Base-by-base conservation (phyloP, 176 grass and related monocot genomes). In the Dendrocalamus sinicus region DNA sequence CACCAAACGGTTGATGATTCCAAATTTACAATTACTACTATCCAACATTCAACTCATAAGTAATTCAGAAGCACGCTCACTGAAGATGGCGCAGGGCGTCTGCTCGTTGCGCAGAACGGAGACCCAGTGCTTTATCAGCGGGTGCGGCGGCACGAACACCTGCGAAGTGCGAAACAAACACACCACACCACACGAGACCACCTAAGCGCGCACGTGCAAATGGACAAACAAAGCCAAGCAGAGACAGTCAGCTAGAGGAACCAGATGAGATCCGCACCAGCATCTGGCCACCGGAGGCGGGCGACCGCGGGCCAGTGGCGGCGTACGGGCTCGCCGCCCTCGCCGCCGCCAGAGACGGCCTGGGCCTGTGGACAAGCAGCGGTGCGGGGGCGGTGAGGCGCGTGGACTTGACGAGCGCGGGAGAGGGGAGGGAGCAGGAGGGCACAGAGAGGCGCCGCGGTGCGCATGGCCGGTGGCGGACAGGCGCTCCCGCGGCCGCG, bases 81-180 rank as follows among this genome's bases (percentile, higher is more conserved):
- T 92, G 79, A 99, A 99, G 83, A 99, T 91, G 15, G 84, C 91
- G 65, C 88, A 92, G 67, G 96, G 96, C 53, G 96, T 96, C 84
- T 96, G 93, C 82, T 96, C 96, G 48, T 99, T 99, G 83, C 96
- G 92, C 65, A 99, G 93, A 52, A 99, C 96, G 75, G 96, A 96
- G 84, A 95, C 84, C 93, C 93, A 94, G 46, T 99, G 96, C 84
- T 99, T 99, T 70, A 99, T 96, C 91, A 96, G 80, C 40, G 96
- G 93, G 82, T 99, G 96, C 40, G 96, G 93, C 26, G 96, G 96
- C 67, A 99, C 96, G 79, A 99, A 94, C 72, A 99, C 93, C 96
- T 98, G 81, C 59, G 51, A 55, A 52, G 81, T 98, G 81, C 59
- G 51, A 55, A 52, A 85, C 80, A 67, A 55, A 80, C 80, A 24